Percentiles rank a stretch among this genome's conserved stretches.
Evolutionary conservation across 352 stramenopile genomes (phyloP).

Genomic region (Phytophthora uliginosa): DNA sequence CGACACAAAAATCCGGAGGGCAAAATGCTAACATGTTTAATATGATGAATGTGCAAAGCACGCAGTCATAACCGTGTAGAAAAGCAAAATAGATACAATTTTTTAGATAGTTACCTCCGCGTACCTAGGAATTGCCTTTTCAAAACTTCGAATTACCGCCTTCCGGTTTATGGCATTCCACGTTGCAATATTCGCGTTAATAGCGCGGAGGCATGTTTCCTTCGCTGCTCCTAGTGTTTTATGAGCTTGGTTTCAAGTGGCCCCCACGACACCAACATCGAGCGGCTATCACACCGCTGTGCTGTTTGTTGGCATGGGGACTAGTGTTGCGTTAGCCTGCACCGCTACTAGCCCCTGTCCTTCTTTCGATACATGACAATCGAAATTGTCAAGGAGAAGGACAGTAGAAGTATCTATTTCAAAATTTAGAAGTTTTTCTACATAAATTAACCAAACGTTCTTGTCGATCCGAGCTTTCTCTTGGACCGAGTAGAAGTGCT

Average conservation of each 20-base stretch:
- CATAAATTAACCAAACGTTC: constrained; percentile 8
- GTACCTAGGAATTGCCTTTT: too few species aligned
- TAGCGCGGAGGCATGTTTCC: neutral
- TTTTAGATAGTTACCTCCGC: neutral
- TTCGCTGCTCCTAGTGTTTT: neutral
- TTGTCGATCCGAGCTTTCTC: constrained; percentile 3
- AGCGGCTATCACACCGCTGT: neutral
- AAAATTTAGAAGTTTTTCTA: constrained; percentile 15
- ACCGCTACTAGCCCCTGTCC: too few species aligned
- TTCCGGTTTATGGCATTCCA: neutral
- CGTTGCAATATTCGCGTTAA: neutral
- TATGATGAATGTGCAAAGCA: neutral
- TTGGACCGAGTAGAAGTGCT: constrained; percentile 5
- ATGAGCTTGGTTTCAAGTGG: neutral
- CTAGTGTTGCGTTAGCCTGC: too few species aligned
- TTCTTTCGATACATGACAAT: too few species aligned
- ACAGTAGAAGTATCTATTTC: constrained; percentile 7
- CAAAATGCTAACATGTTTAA: too few species aligned
- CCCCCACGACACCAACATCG: neutral
- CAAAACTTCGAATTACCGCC: too few species aligned
- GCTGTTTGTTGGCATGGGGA: too few species aligned
- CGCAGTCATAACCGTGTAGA: neutral
- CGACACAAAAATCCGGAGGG: too few species aligned
- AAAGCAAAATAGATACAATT: neutral
- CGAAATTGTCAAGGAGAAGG: neutral